Conservation (phyloP, 768 basidiomycete species). For the Lenzites betulinus region DNA sequence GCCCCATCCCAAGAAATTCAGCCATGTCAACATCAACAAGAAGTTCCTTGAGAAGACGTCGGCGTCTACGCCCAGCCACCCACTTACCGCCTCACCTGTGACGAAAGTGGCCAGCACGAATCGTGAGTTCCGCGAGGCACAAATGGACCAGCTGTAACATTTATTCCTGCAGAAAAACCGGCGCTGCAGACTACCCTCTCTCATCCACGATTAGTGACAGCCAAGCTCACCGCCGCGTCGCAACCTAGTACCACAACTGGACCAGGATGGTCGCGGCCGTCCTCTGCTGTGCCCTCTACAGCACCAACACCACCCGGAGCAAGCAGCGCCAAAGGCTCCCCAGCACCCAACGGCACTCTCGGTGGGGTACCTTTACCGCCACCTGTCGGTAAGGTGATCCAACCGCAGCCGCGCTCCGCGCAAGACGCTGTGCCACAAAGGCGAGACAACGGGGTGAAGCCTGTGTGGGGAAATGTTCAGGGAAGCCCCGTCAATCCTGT, state of each 20-base stretch:
- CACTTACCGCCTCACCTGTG: constrained; percentile 44
- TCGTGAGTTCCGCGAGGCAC: constrained; percentile 44
- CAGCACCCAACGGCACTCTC: constrained; percentile 30
- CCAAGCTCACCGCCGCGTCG: constrained; percentile 77
- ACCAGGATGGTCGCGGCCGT: constrained; percentile 78
- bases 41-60: constrained; percentile 93
- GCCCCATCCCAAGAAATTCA: constrained; percentile 82
- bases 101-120: constrained; percentile 53
- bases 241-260: constrained; percentile 57
- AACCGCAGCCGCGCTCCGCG: constrained; percentile 54
- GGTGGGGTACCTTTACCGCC: constrained; percentile 51
- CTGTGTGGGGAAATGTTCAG: constrained; percentile 73
- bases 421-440: constrained; percentile 35
- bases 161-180: constrained; percentile 54
- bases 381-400: constrained; percentile 66
- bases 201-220: constrained; percentile 82
- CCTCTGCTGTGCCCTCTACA: constrained; percentile 67
- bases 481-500: constrained; percentile 32
- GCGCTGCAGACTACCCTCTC: constrained; percentile 52
- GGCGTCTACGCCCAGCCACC: constrained; percentile 49
- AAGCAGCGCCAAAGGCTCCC: constrained; percentile 42
- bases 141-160: constrained; percentile 1
- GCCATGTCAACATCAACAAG: constrained; percentile 91
- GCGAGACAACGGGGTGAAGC: constrained; percentile 42
- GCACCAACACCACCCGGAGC: constrained; percentile 48